Conservation (phyloP, 1,284 basidiomycete genomes). For the Apiotrichum mycotoxinovorans region DNA sequence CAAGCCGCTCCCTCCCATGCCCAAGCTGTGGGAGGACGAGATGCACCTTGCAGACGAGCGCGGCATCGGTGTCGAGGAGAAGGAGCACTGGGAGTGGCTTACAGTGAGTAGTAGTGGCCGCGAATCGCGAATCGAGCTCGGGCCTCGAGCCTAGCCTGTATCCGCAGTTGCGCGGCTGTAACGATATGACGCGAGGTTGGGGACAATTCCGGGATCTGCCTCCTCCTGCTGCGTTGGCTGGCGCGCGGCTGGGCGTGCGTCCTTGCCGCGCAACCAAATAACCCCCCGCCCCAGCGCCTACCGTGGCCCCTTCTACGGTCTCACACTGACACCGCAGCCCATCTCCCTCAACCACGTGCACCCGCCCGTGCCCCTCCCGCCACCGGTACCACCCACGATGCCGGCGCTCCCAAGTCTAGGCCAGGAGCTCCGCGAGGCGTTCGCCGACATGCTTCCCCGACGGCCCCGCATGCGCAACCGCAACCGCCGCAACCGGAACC, state of each 20-base stretch:
- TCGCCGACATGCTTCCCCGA: constrained; percentile 8
- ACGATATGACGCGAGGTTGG: too few relatives aligned
- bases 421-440: constrained; percentile 5
- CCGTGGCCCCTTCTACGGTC: too few relatives aligned
- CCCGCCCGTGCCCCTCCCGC: background rate
- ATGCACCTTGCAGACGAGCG: constrained; percentile 26
- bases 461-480: background rate
- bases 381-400: background rate
- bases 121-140: background rate
- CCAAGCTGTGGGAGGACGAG: constrained; percentile 41
- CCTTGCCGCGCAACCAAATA: too few relatives aligned
- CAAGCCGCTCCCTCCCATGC: constrained; percentile 35
- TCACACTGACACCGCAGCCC: constrained; percentile 19
- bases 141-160: background rate
- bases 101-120: background rate
- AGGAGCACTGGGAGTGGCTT: background rate
- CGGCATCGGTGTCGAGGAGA: background rate
- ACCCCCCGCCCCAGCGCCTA: too few relatives aligned
- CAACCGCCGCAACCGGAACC: background rate
- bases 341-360: constrained; percentile 21
- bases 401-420: background rate
- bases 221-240: too few relatives aligned
- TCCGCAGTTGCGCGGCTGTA: too few relatives aligned
- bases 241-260: too few relatives aligned
- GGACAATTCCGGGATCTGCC: too few relatives aligned